Conservation (phyloP, 768 basidiomycete species). For the Pleurotus tuoliensis region DNA sequence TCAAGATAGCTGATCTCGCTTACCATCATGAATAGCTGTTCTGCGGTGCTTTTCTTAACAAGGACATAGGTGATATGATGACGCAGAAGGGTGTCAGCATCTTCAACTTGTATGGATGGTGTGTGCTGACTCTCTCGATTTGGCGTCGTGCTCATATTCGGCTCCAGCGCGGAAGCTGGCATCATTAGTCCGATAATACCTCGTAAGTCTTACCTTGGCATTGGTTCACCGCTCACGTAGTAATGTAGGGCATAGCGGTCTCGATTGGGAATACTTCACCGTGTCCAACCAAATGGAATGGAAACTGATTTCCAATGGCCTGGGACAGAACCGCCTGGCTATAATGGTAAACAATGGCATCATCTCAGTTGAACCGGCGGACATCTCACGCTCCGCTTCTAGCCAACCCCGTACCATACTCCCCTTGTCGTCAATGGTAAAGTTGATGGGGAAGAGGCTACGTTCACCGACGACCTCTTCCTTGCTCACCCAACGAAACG, state of each 20-base stretch:
- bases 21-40: slow-evolving; percentile 20
- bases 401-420: slow-evolving; percentile 7
- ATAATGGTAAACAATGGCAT: slow-evolving; percentile 8
- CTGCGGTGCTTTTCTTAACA: slow-evolving; percentile 32
- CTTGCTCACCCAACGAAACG: slow-evolving; percentile 21
- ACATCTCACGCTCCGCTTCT: no score
- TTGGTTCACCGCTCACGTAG: no score
- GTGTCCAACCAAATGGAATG: slow-evolving; percentile 7
- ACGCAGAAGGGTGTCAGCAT: slow-evolving; percentile 27
- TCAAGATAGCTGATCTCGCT: not conserved
- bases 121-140: slow-evolving; percentile 3
- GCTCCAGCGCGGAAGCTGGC: slow-evolving; percentile 12
- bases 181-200: slow-evolving; percentile 16
- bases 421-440: slow-evolving; percentile 9
- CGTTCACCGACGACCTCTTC: slow-evolving; percentile 18
- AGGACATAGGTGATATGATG: slow-evolving; percentile 29
- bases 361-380: no score
- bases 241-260: slow-evolving; percentile 7
- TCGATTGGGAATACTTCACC: slow-evolving; percentile 19
- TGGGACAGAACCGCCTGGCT: slow-evolving; percentile 15
- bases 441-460: slow-evolving; percentile 11
- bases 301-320: slow-evolving; percentile 12
- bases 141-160: not conserved
- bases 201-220: slow-evolving; percentile 3
- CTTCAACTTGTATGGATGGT: slow-evolving; percentile 29